Base-by-base conservation (phyloP, 192 early-diverging fungal genomes). In the Spinellus fusiger region DNA sequence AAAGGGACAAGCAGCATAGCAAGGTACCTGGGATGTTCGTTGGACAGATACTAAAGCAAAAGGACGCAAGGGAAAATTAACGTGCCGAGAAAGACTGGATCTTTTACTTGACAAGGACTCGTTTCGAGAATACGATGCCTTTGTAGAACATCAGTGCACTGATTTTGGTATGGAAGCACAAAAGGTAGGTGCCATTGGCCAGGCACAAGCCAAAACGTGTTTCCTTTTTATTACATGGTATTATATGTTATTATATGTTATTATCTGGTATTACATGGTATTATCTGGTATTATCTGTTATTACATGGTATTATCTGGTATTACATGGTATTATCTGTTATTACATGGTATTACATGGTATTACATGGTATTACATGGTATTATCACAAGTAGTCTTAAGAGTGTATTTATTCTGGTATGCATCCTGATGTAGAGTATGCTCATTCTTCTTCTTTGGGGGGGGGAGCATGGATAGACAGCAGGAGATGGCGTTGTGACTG, bases 401-500 rank as follows among this genome's bases (percentile, higher is more conserved):
- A n/a, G n/a, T n/a, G n/a, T n/a, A n/a, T n/a, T n/a, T n/a, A n/a
- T n/a, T n/a, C n/a, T n/a, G n/a, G 32, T 31, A 29, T 13, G 47
- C 49, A 28, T 22, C 29, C 23, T 3, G 1, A 22, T 25, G 5
- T n/a, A 2, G 18, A 16, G 40, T 33, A 20, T 47, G 49, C 44
- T 34, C 25, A 7, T 47, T n/a, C 5, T 3, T 22, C 37, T 10
- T 27, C 7, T 20, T 25, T 55, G 1, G n/a, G 46, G 3, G 8
- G 6, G 26, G 20, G n/a, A n/a, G n/a, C n/a, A n/a, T n/a, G n/a
- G n/a, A n/a, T 47, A 87, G 79, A 91, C 93, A 35, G 88, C 89
- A 9, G 94, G 95, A 46, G 95, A 98, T 71, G 93, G 93, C 62
- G 94, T 98, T 15, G 91, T 98, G 23, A 98, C 95, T 5, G 95